A percentile compares a stretch with the other conserved stretches of the same genome.
These are phyloP conservation scores for Trametes sanguinea DNA, from an alignment of 768 basidiomycete species.

Conservation along the genomic window DNA sequence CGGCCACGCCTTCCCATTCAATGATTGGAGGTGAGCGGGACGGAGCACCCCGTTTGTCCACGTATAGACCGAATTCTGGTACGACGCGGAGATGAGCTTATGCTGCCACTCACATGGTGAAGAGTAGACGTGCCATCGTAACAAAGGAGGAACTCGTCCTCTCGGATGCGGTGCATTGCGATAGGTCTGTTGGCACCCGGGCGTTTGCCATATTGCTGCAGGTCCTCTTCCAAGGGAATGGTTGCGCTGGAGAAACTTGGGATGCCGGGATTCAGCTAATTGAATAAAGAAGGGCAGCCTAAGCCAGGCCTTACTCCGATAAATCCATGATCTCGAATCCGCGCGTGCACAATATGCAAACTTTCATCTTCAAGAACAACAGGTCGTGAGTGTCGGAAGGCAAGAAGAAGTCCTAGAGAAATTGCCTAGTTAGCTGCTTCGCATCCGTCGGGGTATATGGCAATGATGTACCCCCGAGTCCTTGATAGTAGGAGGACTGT, in stretches of 20 bases:
- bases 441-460: not conserved
- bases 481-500: slow-evolving; percentile 63
- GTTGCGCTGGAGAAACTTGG: slow-evolving; percentile 41
- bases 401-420: slow-evolving; percentile 73
- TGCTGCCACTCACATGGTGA: not conserved
- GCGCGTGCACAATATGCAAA: slow-evolving; percentile 12
- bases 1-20: slow-evolving; percentile 53
- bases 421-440: not conserved
- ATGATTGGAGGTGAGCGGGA: slow-evolving; percentile 41
- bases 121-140: slow-evolving; percentile 41
- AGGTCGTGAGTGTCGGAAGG: slow-evolving; percentile 76
- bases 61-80: slow-evolving; percentile 48
- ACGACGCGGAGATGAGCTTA: not conserved
- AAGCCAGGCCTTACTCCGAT: slow-evolving; percentile 1
- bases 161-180: slow-evolving; percentile 52
- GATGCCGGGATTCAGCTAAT: not conserved
- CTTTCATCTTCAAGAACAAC: slow-evolving; percentile 20
- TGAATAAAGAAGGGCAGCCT: not conserved
- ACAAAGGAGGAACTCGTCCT: slow-evolving; percentile 51
- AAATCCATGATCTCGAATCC: slow-evolving; percentile 22
- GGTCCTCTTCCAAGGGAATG: slow-evolving; percentile 45
- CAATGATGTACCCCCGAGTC: slow-evolving; percentile 1
- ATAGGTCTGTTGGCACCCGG: slow-evolving; percentile 44
- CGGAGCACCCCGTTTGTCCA: slow-evolving; percentile 50
- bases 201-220: slow-evolving; percentile 38